These are phyloP conservation scores for Insectozyma bohioensis DNA, from an alignment of 1,139 yeast genomes.

Conservation along the genomic window DNA sequence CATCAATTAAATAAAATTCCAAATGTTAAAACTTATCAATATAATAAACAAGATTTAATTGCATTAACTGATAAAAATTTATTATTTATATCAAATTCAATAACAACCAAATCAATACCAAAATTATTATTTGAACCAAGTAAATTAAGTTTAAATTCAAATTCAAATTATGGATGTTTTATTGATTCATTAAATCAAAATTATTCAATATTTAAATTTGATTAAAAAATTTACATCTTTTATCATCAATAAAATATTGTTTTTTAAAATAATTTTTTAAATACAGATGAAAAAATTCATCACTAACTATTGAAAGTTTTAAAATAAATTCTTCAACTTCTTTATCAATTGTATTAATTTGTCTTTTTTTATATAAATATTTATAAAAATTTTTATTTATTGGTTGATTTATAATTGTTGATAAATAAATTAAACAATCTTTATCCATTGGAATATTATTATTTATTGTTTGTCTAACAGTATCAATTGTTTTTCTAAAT, in stretches of 20 bases:
- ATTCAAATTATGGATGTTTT: conserved; percentile 32
- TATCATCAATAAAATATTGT: conserved; percentile 30
- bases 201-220: conserved; percentile 31
- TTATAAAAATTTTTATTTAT: conserved; percentile 28
- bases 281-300: conserved; percentile 29
- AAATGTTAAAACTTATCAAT: conserved; percentile 10
- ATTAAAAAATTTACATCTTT: conserved; percentile 21
- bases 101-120: conserved; percentile 10
- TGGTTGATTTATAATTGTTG: conserved; percentile 14
- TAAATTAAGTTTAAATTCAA: conserved; percentile 9
- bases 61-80: conserved; percentile 9
- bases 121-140: conserved; percentile 9
- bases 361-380: conserved; percentile 23
- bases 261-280: conserved; percentile 30
- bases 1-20: conserved; percentile 5
- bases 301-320: conserved; percentile 32
- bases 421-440: conserved; percentile 18
- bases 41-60: conserved; percentile 8
- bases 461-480: conserved; percentile 21
- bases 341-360: conserved; percentile 15
- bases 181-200: conserved; percentile 38
- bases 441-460: conserved; percentile 25
- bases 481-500: conserved; percentile 24
- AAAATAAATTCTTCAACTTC: conserved; percentile 20
- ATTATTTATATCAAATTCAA: conserved; percentile 8